Base-by-base conservation (phyloP, 495 filamentous ascomycete genomes). In the Annulohypoxylon maeteangense region DNA sequence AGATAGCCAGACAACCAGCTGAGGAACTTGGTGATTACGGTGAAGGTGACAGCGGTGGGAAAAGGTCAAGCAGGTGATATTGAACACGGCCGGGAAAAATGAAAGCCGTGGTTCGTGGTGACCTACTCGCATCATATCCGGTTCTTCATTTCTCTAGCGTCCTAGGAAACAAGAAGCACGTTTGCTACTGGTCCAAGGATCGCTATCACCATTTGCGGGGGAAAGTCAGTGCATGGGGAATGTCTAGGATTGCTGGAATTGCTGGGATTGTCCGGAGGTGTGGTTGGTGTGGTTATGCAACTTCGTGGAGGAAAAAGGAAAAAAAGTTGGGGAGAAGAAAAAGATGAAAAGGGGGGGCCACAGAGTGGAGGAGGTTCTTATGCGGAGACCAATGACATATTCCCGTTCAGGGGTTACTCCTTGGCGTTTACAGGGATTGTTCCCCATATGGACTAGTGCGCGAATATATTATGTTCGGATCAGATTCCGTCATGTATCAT, bases 341-440 rank as follows among this genome's bases (percentile, higher is more conserved):
- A 34, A 34, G 14, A 18, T 20, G 38, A 22, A 7, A 45, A 14
- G 48, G 23, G 29, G 27, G 29, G 51, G 20, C 18, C 31, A 7
- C 12, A 8, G 40, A 25, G 68, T 53, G 60, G 62, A 54, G 38
- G 57, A 60, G 14, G 18, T 68, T 65, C 38, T 36, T 50, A 48
- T 67, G 70, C 70, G 70, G 70, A 72, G 64, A 72, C 70, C 70
- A 44, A 44, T 44, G 25, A 72, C 31, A 65, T 31, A 42, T 7
- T 16, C 27, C 10, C 14, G 14, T 14, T 18, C 50, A 32, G 50
- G 50, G 50, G 50, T 34, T 10, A 40, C 1, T 34, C 12, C 50
- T 54, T 50, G 20, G 45, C 45, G 10, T 23, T 25, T 27, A 11
- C 22, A 50, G 22, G 45, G 45, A 22, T 50, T 14, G 25, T 25